phyloP scores from a whole-genome alignment of 1,139 yeast species.

The Yamadazyma atmosphaerica region DNA sequence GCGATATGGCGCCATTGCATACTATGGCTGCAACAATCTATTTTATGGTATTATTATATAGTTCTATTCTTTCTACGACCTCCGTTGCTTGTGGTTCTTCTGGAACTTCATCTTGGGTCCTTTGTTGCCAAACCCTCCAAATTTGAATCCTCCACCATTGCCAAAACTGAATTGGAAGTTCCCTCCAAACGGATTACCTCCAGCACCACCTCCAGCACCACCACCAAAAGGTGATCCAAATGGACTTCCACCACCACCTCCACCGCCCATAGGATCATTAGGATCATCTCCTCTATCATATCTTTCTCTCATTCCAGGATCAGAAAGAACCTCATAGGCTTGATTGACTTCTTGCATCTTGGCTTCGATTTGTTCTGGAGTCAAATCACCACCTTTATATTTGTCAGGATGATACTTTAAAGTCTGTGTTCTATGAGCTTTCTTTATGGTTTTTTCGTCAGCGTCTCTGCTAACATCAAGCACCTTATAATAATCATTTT shows the following conservation, averaged over 20 bases:
- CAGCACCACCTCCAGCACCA: constrained; percentile 5
- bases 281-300: constrained; percentile 73
- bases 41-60: no score
- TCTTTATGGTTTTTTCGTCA: constrained; percentile 69
- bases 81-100: constrained; percentile 16
- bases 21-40: no score
- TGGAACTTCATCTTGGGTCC: constrained; percentile 20
- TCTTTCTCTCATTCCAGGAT: constrained; percentile 59
- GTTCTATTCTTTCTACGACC: constrained; percentile 2
- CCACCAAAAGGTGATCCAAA: constrained; percentile 20
- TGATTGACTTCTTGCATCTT: constrained; percentile 92
- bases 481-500: constrained; percentile 79
- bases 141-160: constrained; percentile 19
- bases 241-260: constrained; percentile 20
- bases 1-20: no score
- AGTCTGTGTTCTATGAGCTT: constrained; percentile 77
- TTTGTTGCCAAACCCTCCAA: constrained; percentile 20
- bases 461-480: constrained; percentile 71
- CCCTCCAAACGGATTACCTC: constrained; percentile 5
- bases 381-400: constrained; percentile 62
- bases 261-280: constrained; percentile 39
- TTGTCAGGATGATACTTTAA: constrained; percentile 92
- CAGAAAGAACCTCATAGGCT: constrained; percentile 84
- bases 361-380: constrained; percentile 70
- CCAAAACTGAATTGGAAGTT: constrained; percentile 15